Conservation (phyloP, 495 filamentous ascomycete species). For the Aspergillus nanangensis region DNA sequence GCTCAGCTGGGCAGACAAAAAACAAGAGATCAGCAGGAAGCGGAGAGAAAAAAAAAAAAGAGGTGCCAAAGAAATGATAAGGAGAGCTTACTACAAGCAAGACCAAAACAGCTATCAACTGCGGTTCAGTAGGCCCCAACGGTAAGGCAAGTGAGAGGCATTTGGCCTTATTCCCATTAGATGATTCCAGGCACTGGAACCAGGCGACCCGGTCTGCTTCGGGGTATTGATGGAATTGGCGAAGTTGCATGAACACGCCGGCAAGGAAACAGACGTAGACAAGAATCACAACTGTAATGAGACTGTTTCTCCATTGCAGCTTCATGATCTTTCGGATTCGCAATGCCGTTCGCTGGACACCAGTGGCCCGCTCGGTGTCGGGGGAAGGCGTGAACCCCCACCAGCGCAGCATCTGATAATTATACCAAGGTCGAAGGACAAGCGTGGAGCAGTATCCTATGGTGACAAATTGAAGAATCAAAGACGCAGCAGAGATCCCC, state of each 20-base stretch:
- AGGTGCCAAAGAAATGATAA: background rate
- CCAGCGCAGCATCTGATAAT: background rate
- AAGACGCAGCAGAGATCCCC: background rate
- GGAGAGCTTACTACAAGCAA: background rate
- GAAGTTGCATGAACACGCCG: constrained; percentile 2
- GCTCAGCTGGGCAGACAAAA: background rate
- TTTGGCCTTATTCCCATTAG: background rate
- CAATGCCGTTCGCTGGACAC: background rate
- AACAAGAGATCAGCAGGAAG: background rate
- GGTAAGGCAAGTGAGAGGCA: background rate
- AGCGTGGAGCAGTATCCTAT: background rate
- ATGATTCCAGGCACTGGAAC: background rate
- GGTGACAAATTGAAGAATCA: background rate
- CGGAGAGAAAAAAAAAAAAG: too few relatives aligned
- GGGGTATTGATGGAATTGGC: constrained; percentile 1
- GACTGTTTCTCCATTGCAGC: constrained; percentile 5
- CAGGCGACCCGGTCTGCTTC: background rate
- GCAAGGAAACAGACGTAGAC: constrained; percentile 4
- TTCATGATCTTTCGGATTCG: background rate
- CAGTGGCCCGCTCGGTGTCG: background rate
- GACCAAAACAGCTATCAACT: constrained; percentile 1
- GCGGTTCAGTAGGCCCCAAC: background rate
- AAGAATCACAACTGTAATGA: background rate
- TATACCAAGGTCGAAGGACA: constrained; percentile 1
- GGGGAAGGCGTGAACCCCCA: background rate